Evolutionary conservation across 345 rosid genomes (phyloP).

Genomic region (Noccaea bulbosa): DNA sequence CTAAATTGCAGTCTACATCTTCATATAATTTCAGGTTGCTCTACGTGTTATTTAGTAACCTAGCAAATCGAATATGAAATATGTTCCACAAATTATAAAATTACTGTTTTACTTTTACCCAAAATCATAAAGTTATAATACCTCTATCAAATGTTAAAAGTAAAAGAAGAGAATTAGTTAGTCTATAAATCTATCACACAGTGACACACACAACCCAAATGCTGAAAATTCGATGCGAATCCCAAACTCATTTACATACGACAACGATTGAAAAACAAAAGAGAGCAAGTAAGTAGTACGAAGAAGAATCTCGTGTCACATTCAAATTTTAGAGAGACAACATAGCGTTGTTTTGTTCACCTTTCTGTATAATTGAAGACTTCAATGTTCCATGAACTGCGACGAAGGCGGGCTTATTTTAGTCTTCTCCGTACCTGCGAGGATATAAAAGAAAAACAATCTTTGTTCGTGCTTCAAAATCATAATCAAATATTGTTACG

Average conservation of each 20-base stretch:
- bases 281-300: constrained; percentile 12
- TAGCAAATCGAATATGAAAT: neutral
- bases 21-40: neutral
- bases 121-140: neutral
- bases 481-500: neutral
- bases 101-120: neutral
- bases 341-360: constrained; percentile 24
- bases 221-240: neutral
- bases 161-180: constrained; percentile 17
- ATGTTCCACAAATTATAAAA: neutral
- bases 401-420: constrained; percentile 76
- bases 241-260: constrained; percentile 39
- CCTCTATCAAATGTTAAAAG: constrained; percentile 13
- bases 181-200: constrained; percentile 19
- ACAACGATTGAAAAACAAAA: constrained; percentile 20
- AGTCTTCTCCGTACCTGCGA: constrained; percentile 79
- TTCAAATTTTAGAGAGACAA: constrained; percentile 25
- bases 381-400: constrained; percentile 79
- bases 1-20: constrained; percentile 6
- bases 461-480: neutral
- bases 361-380: constrained; percentile 18
- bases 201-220: constrained; percentile 38
- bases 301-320: constrained; percentile 36
- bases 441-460: constrained; percentile 17
- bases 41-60: neutral